Base-by-base conservation (phyloP, 768 basidiomycete species). In the Daedaleopsis sinensis region DNA sequence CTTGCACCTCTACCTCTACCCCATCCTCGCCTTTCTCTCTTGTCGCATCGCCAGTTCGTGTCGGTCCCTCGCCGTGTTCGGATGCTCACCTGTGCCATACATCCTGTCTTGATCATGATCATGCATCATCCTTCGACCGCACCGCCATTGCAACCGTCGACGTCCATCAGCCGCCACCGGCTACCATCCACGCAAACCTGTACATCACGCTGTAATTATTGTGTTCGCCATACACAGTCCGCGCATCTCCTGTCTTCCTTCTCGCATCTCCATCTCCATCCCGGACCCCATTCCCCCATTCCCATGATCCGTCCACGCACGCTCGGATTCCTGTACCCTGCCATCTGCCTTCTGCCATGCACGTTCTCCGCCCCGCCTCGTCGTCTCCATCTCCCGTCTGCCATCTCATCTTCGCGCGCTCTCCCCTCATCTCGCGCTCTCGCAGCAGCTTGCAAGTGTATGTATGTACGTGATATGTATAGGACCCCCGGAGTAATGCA, bases 391-490 rank as follows among this genome's bases (percentile, higher is more conserved):
- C 38, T n/a, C 16, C 38, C 38, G n/a, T 37, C 5, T 9, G 19
- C 50, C 24, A 50, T 23, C 24, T 15, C 10, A 13, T 50, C 23
- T 23, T 32, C 9, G 24, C 15, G 24, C 6, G 15, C 15, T 16
- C 13, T 50, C 49, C 24, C 49, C 9, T 21, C 24, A n/a, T 48
- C 19, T 24, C 46, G 19, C 11, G 12, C 7, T 48, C 46, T 48
- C 24, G 46, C n/a, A 15, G 16, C 43, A 16, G 16, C 16, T 48
- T 24, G 24, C 24, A n/a, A 48, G 19, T 24, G 19, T 19, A 24
- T 44, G 52, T 58, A 15, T 59, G 58, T 59, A 59, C 58, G 47
- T 46, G 51, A 53, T 35, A 58, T 46, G 57, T 52, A 58, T 52
- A 58, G 57, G 53, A 32, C 27, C 27, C 27, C 27, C 27, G 27